A percentile compares a stretch with the other conserved stretches of the same genome.
Conservation (phyloP, 352 stramenopile genomes). For the Blastocystis sp. region DNA sequence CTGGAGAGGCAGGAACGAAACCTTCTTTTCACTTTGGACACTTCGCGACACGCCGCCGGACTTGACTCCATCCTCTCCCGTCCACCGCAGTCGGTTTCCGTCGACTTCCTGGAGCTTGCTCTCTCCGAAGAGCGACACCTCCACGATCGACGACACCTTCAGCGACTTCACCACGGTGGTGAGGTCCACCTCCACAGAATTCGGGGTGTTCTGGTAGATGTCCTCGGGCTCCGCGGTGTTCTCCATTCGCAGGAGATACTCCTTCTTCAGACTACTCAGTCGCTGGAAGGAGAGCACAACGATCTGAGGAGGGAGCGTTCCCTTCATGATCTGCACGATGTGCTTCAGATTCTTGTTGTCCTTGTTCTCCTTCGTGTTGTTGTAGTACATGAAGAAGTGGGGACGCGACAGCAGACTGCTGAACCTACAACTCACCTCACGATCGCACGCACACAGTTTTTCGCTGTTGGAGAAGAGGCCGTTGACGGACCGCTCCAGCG, state of each 20-base stretch:
- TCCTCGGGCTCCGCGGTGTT: constrained; percentile 22
- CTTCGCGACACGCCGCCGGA: background rate
- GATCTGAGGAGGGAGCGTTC: background rate
- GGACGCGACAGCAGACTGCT: background rate
- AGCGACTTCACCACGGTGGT: background rate
- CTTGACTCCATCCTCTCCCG: background rate
- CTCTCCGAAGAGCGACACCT: constrained; percentile 3
- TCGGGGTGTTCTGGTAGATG: background rate
- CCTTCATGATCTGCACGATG: background rate
- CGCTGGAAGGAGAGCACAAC: constrained; percentile 3
- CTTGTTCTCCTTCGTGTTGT: constrained; percentile 56
- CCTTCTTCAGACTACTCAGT: background rate
- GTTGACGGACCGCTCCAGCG: background rate
- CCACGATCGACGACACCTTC: background rate
- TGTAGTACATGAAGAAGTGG: constrained; percentile 36
- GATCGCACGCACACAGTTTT: background rate
- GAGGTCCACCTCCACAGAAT: background rate
- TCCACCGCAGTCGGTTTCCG: background rate
- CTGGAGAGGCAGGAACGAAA: background rate
- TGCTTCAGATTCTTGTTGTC: constrained; percentile 42
- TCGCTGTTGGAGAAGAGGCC: background rate
- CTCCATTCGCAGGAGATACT: background rate
- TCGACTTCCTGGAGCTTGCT: background rate
- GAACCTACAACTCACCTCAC: background rate
- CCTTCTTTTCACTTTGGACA: background rate